Conservation (phyloP, 2,329 filamentous ascomycete genomes). For the Exophiala sideris region DNA sequence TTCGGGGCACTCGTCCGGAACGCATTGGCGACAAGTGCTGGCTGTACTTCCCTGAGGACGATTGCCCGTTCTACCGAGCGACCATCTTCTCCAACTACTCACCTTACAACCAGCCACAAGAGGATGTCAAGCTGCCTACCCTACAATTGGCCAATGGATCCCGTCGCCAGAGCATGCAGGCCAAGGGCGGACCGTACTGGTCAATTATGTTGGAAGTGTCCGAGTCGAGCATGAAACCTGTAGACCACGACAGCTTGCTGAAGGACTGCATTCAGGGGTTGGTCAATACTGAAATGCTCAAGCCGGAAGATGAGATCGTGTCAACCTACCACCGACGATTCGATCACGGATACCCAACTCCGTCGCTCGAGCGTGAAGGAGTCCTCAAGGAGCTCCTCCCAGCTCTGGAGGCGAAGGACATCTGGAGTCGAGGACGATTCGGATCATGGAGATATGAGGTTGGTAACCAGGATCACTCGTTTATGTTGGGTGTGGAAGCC, state of each 20-base stretch:
- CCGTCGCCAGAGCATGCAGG: slow-evolving; percentile 67
- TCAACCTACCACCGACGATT: slow-evolving; percentile 98
- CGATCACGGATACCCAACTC: slow-evolving; percentile 97
- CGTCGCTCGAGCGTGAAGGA: slow-evolving; percentile 89
- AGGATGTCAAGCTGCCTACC: slow-evolving; percentile 79
- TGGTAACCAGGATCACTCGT: slow-evolving; percentile 95
- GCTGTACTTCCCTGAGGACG: slow-evolving; percentile 98
- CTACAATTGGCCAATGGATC: slow-evolving; percentile 80
- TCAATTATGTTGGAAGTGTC: slow-evolving; percentile 99
- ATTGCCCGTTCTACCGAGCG: slow-evolving; percentile 98
- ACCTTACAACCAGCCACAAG: slow-evolving; percentile 89
- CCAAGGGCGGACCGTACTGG: slow-evolving; percentile 94
- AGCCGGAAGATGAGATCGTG: slow-evolving; percentile 86
- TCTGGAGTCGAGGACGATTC: slow-evolving; percentile 94
- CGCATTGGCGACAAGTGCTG: slow-evolving; percentile 99
- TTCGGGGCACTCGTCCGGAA: slow-evolving; percentile 86
- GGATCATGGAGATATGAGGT: slow-evolving; percentile 98
- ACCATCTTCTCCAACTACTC: slow-evolving; percentile 99
- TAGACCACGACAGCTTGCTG: slow-evolving; percentile 79
- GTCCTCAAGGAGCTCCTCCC: slow-evolving; percentile 90
- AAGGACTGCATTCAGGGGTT: slow-evolving; percentile 92
- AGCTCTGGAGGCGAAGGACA: slow-evolving; percentile 84
- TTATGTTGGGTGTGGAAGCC: slow-evolving; percentile 94
- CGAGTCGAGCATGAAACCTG: slow-evolving; percentile 91
- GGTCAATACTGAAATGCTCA: slow-evolving; percentile 96